phyloP scores from a whole-genome alignment of 306 rosid genomes.

The Cucurbita argyrosperma region DNA sequence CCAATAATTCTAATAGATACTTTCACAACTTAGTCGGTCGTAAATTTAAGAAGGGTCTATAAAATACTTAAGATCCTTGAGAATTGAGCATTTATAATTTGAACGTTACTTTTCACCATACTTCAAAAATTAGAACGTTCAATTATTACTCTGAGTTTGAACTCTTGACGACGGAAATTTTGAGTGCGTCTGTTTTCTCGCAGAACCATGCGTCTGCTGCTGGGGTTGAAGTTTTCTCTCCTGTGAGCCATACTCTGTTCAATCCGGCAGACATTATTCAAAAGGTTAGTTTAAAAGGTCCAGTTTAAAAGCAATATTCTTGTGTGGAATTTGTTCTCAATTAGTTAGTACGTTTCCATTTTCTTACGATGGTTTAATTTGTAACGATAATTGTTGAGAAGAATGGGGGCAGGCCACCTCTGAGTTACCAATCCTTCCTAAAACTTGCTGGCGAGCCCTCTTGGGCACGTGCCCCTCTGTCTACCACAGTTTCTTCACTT shows the following conservation, averaged over 20 bases:
- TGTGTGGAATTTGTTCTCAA: background rate
- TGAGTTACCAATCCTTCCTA: slow-evolving; percentile 72
- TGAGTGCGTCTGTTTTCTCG: background rate
- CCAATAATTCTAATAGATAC: too few species aligned
- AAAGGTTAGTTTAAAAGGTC: slow-evolving; percentile 30
- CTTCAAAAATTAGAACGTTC: background rate
- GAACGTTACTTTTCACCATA: background rate
- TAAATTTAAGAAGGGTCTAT: background rate
- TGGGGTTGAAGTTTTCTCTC: slow-evolving; percentile 75
- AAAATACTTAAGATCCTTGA: background rate
- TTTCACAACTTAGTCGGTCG: background rate
- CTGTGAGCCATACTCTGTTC: slow-evolving; percentile 84
- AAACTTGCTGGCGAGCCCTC: slow-evolving; percentile 71
- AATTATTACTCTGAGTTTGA: background rate
- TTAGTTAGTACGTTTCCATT: slow-evolving; percentile 6
- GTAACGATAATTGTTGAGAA: slow-evolving; percentile 13
- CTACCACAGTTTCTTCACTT: slow-evolving; percentile 32
- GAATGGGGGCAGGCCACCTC: slow-evolving; percentile 92
- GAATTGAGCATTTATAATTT: background rate
- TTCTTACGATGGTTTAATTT: slow-evolving; percentile 7
- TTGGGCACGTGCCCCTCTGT: slow-evolving; percentile 28
- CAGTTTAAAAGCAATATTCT: background rate
- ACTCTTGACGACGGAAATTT: background rate
- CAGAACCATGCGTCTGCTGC: slow-evolving; percentile 44
- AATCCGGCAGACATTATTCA: slow-evolving; percentile 56